Conservation (phyloP, 345 rosid species). For the Isatis tinctoria region DNA sequence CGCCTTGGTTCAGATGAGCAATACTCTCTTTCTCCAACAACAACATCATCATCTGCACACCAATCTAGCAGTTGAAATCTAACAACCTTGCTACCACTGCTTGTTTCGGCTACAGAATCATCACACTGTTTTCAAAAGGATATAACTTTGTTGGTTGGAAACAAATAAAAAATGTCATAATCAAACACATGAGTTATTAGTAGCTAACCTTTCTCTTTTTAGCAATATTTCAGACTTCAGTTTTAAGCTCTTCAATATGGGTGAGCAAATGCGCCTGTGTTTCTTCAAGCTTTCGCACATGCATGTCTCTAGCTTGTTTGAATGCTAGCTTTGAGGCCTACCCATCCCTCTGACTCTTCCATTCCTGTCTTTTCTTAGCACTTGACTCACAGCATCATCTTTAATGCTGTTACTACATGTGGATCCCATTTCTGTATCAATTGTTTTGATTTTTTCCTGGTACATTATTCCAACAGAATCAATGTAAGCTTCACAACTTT, state of each 20-base stretch:
- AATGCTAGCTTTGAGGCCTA: not conserved
- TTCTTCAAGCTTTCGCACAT: not conserved
- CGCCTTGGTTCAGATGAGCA: not conserved
- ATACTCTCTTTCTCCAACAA: not conserved
- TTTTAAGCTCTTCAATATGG: not conserved
- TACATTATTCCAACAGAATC: not conserved
- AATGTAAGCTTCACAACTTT: not conserved
- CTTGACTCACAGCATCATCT: not conserved
- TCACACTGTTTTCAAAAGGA: not conserved
- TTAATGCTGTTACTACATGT: not conserved
- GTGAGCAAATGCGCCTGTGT: not conserved
- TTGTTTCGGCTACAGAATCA: not conserved
- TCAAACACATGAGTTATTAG: not conserved
- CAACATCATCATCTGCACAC: not conserved
- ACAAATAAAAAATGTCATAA: no score
- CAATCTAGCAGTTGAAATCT: not conserved
- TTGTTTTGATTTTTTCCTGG: not conserved
- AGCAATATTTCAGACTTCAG: not conserved
- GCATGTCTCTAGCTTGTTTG: not conserved
- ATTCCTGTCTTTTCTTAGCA: not conserved
- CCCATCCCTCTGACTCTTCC: not conserved
- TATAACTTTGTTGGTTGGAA: no score
- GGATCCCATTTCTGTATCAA: no score
- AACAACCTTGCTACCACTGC: not conserved
- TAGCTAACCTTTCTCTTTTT: not conserved